Evolutionary conservation across 768 basidiomycete species (phyloP).

Genomic region (Xerocomellus dryophilus): DNA sequence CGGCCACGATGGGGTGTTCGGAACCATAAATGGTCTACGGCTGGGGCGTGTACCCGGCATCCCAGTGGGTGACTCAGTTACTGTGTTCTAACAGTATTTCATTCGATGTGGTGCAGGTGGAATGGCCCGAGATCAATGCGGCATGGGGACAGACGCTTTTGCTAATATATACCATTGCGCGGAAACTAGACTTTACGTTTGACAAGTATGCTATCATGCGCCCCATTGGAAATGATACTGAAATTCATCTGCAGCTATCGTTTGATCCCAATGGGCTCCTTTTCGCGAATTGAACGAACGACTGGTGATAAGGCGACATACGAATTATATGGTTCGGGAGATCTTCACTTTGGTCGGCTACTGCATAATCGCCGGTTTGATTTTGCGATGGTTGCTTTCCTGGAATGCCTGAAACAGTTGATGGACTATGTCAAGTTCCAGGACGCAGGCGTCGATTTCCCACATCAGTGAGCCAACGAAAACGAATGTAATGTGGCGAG

Average conservation of each 20-base stretch:
- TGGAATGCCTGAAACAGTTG: slow-evolving; percentile 91
- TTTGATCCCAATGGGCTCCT: slow-evolving; percentile 91
- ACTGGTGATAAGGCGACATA: slow-evolving; percentile 80
- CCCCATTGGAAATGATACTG: slow-evolving; percentile 2
- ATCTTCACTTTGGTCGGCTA: slow-evolving; percentile 81
- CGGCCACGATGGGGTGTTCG: slow-evolving; percentile 91
- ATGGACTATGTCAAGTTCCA: slow-evolving; percentile 81
- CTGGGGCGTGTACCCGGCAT: slow-evolving; percentile 83
- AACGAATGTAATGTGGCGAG: not conserved
- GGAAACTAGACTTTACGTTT: slow-evolving; percentile 88
- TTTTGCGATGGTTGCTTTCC: slow-evolving; percentile 91
- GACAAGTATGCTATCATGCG: slow-evolving; percentile 56
- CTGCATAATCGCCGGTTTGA: slow-evolving; percentile 96
- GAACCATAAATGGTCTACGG: slow-evolving; percentile 95
- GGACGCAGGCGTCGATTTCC: slow-evolving; percentile 71
- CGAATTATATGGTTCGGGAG: slow-evolving; percentile 93
- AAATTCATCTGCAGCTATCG: slow-evolving; percentile 60
- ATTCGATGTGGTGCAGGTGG: slow-evolving; percentile 56
- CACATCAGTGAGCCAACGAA: slow-evolving; percentile 68
- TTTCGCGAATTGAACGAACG: slow-evolving; percentile 85
- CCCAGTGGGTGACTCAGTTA: slow-evolving; percentile 48
- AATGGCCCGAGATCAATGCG: slow-evolving; percentile 98
- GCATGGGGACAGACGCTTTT: slow-evolving; percentile 98
- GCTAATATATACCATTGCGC: slow-evolving; percentile 84
- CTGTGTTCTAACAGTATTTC: slow-evolving; percentile 4